phyloP scores from a whole-genome alignment of 1,284 basidiomycete genomes.

The Ganoderma lingzhi region DNA sequence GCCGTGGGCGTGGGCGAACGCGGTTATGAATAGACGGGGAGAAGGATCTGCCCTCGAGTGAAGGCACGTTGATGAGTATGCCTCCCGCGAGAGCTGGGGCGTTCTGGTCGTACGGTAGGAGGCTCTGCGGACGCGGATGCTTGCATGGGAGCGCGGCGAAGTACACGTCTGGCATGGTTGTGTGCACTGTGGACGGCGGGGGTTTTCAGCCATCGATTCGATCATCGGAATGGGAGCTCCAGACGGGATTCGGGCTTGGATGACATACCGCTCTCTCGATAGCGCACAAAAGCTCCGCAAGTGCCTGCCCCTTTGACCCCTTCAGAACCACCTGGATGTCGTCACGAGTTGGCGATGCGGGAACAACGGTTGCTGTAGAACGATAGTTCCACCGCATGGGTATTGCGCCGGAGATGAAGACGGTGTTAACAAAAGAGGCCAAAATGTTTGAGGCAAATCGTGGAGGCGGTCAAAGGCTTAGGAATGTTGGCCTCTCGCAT shows the following conservation, averaged over 20 bases:
- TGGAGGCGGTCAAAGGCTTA: slow-evolving; percentile 11
- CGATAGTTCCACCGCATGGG: slow-evolving; percentile 1
- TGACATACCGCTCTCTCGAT: slow-evolving; percentile 26
- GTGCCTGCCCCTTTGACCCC: slow-evolving; percentile 30
- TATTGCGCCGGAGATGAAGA: slow-evolving; percentile 1
- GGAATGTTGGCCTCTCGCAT: neutral
- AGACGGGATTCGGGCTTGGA: slow-evolving; percentile 8
- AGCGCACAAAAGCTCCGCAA: slow-evolving; percentile 24
- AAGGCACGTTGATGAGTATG: slow-evolving; percentile 21
- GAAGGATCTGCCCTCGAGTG: slow-evolving; percentile 16
- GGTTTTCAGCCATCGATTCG: slow-evolving; percentile 11
- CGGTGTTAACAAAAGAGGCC: slow-evolving; percentile 3
- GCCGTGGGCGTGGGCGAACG: slow-evolving; percentile 19
- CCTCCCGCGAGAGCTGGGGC: slow-evolving; percentile 8
- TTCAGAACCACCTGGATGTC: slow-evolving; percentile 16
- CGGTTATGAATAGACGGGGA: slow-evolving; percentile 25
- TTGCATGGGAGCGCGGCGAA: slow-evolving; percentile 3
- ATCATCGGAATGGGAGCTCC: slow-evolving; percentile 10
- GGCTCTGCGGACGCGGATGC: neutral
- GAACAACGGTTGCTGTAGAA: slow-evolving; percentile 7
- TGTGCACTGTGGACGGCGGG: slow-evolving; percentile 8
- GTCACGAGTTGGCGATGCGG: slow-evolving; percentile 23
- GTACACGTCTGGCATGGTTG: slow-evolving; percentile 3
- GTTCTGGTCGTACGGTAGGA: neutral
- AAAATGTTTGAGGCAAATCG: slow-evolving; percentile 8